These are phyloP conservation scores for Tagetes patula DNA, from an alignment of 129 eudicot species.

Conservation along the genomic window DNA sequence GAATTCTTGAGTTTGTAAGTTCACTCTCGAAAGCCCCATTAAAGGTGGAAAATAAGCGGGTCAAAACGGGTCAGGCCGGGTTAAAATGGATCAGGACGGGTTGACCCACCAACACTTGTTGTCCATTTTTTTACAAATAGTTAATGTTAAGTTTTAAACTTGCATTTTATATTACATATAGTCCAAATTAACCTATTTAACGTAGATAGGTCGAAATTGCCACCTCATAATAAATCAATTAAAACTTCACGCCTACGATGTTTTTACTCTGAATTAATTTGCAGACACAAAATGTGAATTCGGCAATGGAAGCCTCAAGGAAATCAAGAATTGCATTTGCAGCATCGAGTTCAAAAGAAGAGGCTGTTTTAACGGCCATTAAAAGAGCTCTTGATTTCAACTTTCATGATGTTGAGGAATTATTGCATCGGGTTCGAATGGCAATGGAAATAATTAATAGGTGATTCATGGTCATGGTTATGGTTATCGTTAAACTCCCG, in stretches of 20 bases:
- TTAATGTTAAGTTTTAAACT: background rate
- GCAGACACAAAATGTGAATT: slow-evolving; percentile 73
- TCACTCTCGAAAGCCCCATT: background rate
- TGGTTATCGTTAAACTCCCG: slow-evolving; percentile 11
- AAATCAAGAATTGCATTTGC: slow-evolving; percentile 68
- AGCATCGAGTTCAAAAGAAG: slow-evolving; percentile 62
- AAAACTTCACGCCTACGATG: slow-evolving; percentile 1
- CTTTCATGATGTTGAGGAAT: slow-evolving; percentile 81
- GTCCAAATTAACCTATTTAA: background rate
- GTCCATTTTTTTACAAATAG: too few species aligned
- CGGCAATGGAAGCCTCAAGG: slow-evolving; percentile 94
- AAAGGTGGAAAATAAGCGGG: background rate
- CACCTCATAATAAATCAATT: background rate
- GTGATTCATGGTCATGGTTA: slow-evolving; percentile 28
- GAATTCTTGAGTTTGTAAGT: slow-evolving; percentile 74
- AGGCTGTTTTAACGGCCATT: slow-evolving; percentile 52
- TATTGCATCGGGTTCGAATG: slow-evolving; percentile 72
- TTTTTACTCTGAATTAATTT: slow-evolving; percentile 16
- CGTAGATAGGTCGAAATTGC: background rate
- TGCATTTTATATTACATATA: background rate
- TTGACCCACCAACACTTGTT: too few species aligned
- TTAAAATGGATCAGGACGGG: too few species aligned
- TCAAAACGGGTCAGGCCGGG: background rate
- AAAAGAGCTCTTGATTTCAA: slow-evolving; percentile 85
- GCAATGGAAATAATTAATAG: slow-evolving; percentile 76